Percentiles rank a stretch among this genome's conserved stretches.
Conservation (phyloP, 176 grass and related monocot genomes). For the Musa troglodytarum region DNA sequence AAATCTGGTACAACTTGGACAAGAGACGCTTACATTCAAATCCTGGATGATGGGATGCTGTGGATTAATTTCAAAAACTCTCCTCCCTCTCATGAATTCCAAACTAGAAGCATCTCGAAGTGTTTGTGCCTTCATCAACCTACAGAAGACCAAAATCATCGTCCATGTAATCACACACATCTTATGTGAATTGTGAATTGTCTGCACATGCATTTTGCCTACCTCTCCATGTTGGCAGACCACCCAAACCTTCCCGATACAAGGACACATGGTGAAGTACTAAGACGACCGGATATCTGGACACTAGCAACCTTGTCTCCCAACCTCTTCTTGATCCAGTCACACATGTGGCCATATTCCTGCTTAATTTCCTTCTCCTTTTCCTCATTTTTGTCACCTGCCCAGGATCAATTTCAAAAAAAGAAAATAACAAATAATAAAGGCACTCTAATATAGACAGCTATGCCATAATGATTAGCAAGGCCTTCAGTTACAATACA, state of each 20-base stretch:
- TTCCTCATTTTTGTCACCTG: conserved; percentile 89
- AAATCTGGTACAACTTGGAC: no score
- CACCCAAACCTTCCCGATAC: conserved; percentile 96
- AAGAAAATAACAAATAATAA: conserved; percentile 2
- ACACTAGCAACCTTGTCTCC: conserved; percentile 88
- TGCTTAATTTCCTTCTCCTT: conserved; percentile 82
- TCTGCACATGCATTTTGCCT: not conserved
- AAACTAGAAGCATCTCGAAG: conserved; percentile 59
- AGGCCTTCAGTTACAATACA: not conserved
- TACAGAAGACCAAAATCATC: conserved; percentile 18
- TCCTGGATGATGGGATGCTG: conserved; percentile 76
- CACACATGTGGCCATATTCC: conserved; percentile 80
- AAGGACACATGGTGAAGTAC: conserved; percentile 84
- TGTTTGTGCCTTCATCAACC: conserved; percentile 88
- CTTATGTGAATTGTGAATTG: not conserved
- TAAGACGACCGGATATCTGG: conserved; percentile 78
- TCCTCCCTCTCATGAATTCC: conserved; percentile 93
- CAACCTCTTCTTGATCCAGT: conserved; percentile 92
- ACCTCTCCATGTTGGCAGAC: conserved; percentile 99
- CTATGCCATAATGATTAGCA: not conserved
- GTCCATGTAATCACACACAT: not conserved
- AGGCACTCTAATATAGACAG: not conserved
- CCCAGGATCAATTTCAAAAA: not conserved
- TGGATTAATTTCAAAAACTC: conserved; percentile 98
- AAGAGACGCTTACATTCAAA: conserved; percentile 52